Evolutionary conservation across 129 eudicot species (phyloP).

Genomic region (Artemisia tridentata): DNA sequence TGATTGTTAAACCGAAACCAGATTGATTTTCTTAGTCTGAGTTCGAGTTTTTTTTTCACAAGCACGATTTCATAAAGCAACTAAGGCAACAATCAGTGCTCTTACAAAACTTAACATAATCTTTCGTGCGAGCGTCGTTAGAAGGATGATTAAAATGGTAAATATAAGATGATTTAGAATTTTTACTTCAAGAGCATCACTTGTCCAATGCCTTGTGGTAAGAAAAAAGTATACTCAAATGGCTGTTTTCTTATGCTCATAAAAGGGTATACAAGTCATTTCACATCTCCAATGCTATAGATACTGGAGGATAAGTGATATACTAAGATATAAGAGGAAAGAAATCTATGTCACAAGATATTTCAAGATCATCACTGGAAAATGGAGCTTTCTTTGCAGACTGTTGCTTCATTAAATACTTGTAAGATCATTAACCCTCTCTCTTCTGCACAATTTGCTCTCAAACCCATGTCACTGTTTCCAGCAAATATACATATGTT

Average conservation of each 20-base stretch:
- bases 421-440: slow-evolving; percentile 31
- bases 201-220: background rate
- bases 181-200: too few species aligned
- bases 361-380: slow-evolving; percentile 21
- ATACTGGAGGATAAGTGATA: slow-evolving; percentile 26
- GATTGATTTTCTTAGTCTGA: background rate
- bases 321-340: slow-evolving; percentile 9
- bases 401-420: slow-evolving; percentile 32
- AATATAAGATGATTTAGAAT: too few species aligned
- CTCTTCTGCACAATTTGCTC: background rate
- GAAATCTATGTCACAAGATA: slow-evolving; percentile 24
- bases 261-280: slow-evolving; percentile 31
- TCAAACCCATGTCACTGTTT: background rate
- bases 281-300: slow-evolving; percentile 10
- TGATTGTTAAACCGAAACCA: too few species aligned
- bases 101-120: too few species aligned
- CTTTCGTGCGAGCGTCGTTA: too few species aligned
- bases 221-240: too few species aligned
- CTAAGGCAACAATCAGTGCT: too few species aligned
- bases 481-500: background rate
- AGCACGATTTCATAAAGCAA: background rate
- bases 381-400: slow-evolving; percentile 49
- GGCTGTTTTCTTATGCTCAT: background rate
- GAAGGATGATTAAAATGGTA: too few species aligned
- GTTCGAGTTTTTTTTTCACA: background rate